Conservation (phyloP, 805 yeast genomes). For the Saccharomycopsis malanga region DNA sequence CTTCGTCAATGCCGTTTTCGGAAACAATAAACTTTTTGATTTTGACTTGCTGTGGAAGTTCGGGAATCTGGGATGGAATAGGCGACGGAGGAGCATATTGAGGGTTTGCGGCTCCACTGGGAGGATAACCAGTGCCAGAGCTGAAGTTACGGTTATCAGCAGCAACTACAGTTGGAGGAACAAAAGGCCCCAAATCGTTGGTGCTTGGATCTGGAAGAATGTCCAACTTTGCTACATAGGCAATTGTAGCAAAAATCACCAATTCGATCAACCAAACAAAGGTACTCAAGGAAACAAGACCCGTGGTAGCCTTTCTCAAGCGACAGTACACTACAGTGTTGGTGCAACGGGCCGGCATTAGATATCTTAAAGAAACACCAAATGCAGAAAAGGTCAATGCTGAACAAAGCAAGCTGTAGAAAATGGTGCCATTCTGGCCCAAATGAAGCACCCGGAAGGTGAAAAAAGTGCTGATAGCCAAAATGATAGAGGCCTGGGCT, state of each 20-base stretch:
- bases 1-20: conserved; percentile 18
- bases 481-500: conserved; percentile 19
- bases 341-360: conserved; percentile 16
- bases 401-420: conserved; percentile 14
- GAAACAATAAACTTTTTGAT: conserved; percentile 17
- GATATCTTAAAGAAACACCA: conserved; percentile 17
- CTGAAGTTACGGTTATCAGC: neutral
- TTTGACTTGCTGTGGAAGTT: conserved; percentile 1
- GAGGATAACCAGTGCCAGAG: neutral
- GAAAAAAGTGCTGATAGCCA: conserved; percentile 17
- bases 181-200: neutral
- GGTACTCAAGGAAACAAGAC: conserved; percentile 19
- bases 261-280: conserved; percentile 21
- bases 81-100: conserved; percentile 1
- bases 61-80: neutral
- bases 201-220: conserved; percentile 17
- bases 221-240: conserved; percentile 17
- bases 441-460: conserved; percentile 14
- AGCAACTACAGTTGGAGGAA: neutral
- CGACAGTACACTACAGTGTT: conserved; percentile 12
- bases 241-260: conserved; percentile 18
- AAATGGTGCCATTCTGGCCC: conserved; percentile 14
- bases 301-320: conserved; percentile 18
- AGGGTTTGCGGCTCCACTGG: neutral
- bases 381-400: conserved; percentile 19